These are phyloP conservation scores for Salvia hispanica DNA, from an alignment of 257 asterid species.

Conservation along the genomic window DNA sequence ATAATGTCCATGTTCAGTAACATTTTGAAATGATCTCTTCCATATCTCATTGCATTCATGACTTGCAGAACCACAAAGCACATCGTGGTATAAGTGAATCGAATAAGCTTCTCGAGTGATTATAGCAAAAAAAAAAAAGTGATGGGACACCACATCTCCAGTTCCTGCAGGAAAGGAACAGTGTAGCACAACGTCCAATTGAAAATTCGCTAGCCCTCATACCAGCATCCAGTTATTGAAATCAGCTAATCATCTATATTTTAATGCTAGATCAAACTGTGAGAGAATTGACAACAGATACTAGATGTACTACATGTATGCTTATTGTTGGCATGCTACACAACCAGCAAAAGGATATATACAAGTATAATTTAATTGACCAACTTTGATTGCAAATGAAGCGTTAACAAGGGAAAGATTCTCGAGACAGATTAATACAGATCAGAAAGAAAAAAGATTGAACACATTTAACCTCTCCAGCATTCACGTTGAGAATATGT, in stretches of 20 bases:
- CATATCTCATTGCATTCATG: constrained; percentile 17
- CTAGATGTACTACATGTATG: constrained; percentile 1
- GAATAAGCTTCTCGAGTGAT: constrained; percentile 23
- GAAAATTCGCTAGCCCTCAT: background rate
- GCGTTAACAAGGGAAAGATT: background rate
- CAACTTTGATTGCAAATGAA: constrained; percentile 2
- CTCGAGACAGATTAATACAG: no score
- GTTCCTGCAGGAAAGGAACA: constrained; percentile 14
- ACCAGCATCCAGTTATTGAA: constrained; percentile 3
- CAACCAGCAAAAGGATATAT: background rate
- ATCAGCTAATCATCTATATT: background rate
- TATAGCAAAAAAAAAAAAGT: constrained; percentile 15
- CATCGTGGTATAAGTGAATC: background rate
- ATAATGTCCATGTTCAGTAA: constrained; percentile 16
- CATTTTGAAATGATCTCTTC: constrained; percentile 7
- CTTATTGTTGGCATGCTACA: background rate
- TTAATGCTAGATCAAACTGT: background rate
- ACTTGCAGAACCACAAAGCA: constrained; percentile 1
- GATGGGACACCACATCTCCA: no score
- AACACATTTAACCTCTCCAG: constrained; percentile 52
- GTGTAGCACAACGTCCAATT: background rate
- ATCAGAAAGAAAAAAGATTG: background rate
- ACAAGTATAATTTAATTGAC: background rate
- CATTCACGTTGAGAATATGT: constrained; percentile 43
- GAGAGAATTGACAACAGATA: constrained; percentile 7